phyloP scores from a whole-genome alignment of 116 monocot genomes.

The Thalassia testudinum region DNA sequence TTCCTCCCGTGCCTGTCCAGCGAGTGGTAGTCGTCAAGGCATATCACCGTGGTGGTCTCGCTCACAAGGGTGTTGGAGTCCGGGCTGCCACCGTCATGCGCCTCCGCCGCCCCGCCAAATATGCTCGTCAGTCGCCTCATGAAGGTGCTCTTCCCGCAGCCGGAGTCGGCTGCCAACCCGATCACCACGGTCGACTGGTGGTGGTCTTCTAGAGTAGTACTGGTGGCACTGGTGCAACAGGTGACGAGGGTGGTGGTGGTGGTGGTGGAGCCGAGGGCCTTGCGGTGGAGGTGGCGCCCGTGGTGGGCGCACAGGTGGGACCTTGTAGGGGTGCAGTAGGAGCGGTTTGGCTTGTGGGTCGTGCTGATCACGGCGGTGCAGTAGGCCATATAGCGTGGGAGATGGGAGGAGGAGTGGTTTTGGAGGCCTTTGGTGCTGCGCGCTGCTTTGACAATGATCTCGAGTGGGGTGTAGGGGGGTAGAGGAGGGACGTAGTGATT shows the following conservation, averaged over 20 bases:
- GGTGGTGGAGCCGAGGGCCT: no score
- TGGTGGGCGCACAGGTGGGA: no score
- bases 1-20: conserved; percentile 83
- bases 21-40: conserved; percentile 87
- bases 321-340: no score
- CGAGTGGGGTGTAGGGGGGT: no score
- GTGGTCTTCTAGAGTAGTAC: neutral
- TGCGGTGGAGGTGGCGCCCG: no score
- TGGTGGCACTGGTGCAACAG: neutral
- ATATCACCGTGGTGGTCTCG: conserved; percentile 79
- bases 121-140: conserved; percentile 92
- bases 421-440: no score
- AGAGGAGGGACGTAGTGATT: no score
- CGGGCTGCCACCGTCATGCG: conserved; percentile 72
- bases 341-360: no score
- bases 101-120: conserved; percentile 79
- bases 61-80: conserved; percentile 96
- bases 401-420: no score
- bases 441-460: no score
- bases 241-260: neutral
- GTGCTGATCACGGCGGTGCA: no score
- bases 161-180: conserved; percentile 89
- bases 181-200: conserved; percentile 44
- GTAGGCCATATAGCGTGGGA: no score
- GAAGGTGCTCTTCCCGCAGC: conserved; percentile 98